Conservation (phyloP, 2,329 filamentous ascomycete genomes). For the Fusarium redolens region DNA sequence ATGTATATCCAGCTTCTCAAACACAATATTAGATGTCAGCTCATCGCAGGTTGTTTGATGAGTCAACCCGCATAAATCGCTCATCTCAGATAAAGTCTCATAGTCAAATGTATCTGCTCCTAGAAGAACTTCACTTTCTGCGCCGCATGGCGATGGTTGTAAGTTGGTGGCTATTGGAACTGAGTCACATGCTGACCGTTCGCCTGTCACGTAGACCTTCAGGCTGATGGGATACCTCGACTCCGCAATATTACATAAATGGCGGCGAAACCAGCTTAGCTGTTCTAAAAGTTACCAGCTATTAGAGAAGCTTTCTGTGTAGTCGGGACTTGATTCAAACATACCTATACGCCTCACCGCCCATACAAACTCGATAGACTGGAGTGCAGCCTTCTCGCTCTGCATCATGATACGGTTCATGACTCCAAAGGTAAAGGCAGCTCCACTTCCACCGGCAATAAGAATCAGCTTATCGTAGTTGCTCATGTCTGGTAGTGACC, state of each 20-base stretch:
- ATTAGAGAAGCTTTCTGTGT: accelerated
- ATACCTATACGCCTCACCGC: conserved; percentile 19
- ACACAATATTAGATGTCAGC: accelerated
- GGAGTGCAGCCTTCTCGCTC: not conserved
- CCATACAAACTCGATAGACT: conserved; percentile 29
- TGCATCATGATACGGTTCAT: conserved; percentile 13
- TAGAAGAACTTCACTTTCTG: not conserved
- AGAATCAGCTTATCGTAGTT: conserved; percentile 41
- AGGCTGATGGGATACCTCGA: not conserved
- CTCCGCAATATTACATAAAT: not conserved
- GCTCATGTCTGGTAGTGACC: conserved; percentile 59
- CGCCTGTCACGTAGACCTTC: not conserved
- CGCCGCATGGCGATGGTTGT: accelerated
- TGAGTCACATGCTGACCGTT: not conserved
- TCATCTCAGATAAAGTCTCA: not conserved
- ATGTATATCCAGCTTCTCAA: not conserved
- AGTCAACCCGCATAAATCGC: not conserved
- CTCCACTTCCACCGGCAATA: conserved; percentile 43
- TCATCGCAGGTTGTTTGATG: not conserved
- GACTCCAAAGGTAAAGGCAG: conserved; percentile 40
- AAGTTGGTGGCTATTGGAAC: not conserved
- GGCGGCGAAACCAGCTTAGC: not conserved
- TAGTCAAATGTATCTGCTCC: not conserved
- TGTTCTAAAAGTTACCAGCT: not conserved
- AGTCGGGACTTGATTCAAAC: not conserved